A percentile compares a stretch with the other conserved stretches of the same genome.
These are phyloP conservation scores for Phytopythium boreale DNA, from an alignment of 352 stramenopile species.

Conservation along the genomic window DNA sequence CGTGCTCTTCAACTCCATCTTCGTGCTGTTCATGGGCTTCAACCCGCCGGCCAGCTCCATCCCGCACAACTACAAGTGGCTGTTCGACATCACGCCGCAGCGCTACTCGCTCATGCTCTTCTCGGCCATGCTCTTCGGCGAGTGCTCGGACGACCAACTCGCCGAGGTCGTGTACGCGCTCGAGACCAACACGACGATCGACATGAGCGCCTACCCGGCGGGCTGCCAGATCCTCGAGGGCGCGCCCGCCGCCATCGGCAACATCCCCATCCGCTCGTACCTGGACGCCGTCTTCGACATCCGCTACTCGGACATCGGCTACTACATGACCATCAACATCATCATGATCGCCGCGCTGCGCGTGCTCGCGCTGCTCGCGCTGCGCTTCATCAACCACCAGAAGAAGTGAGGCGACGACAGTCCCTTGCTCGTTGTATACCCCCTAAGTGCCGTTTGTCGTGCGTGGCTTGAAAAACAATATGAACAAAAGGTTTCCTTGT, in stretches of 20 bases:
- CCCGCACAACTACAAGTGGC: slow-evolving; percentile 27
- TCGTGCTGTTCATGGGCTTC: slow-evolving; percentile 55
- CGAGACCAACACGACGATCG: slow-evolving; percentile 11
- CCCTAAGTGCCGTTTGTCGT: too few relatives aligned
- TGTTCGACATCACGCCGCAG: slow-evolving; percentile 35
- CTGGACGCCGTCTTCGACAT: slow-evolving; percentile 33
- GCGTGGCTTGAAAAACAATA: too few relatives aligned
- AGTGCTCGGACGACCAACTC: slow-evolving; percentile 27
- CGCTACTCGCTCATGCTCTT: slow-evolving; percentile 28
- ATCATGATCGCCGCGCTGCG: slow-evolving; percentile 37
- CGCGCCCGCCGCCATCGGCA: slow-evolving; percentile 17
- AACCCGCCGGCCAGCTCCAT: slow-evolving; percentile 31
- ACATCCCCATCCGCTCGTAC: slow-evolving; percentile 28
- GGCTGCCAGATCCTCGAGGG: slow-evolving; percentile 31
- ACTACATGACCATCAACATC: slow-evolving; percentile 28
- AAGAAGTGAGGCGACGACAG: slow-evolving; percentile 24
- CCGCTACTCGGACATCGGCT: slow-evolving; percentile 27
- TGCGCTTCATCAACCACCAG: slow-evolving; percentile 53
- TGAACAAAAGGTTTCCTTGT: too few relatives aligned
- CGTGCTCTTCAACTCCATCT: slow-evolving; percentile 42
- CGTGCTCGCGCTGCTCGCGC: slow-evolving; percentile 35
- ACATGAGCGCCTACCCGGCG: slow-evolving; percentile 16
- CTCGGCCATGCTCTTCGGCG: slow-evolving; percentile 21
- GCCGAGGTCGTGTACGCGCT: slow-evolving; percentile 10
- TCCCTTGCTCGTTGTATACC: background rate